Evolutionary conservation across 176 grass and related monocot species (phyloP).

Genomic region (Oryza nivara): DNA sequence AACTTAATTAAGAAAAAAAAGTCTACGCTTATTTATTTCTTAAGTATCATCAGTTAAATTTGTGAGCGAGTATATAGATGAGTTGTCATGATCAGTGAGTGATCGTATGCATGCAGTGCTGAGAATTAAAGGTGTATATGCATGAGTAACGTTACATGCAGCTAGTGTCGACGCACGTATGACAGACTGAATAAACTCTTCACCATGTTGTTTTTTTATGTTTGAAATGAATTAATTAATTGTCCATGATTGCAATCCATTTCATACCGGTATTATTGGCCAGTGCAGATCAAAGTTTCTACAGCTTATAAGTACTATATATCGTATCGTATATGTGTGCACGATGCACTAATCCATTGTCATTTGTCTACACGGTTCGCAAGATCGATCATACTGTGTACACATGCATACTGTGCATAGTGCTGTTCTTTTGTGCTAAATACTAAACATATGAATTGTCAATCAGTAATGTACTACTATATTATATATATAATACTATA

Average conservation of each 20-base stretch:
- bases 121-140: background rate
- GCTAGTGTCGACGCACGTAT: conserved; percentile 8
- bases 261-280: background rate
- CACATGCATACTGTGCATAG: no score
- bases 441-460: no score
- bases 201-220: background rate
- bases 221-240: conserved; percentile 31
- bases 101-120: conserved; percentile 5
- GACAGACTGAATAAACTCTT: conserved; percentile 24
- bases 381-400: background rate
- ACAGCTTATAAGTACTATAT: background rate
- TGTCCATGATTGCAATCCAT: background rate
- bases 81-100: background rate
- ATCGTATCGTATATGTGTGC: background rate
- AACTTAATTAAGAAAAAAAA: background rate
- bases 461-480: no score
- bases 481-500: no score
- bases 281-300: background rate
- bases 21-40: conserved; percentile 12
- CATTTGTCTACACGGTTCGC: background rate
- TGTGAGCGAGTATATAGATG: conserved; percentile 35
- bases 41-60: background rate
- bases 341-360: background rate
- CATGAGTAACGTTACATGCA: conserved; percentile 1
- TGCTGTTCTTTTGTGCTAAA: no score